These are phyloP conservation scores for Populus hybrid DNA, from an alignment of 441 rosid genomes.

Conservation along the genomic window DNA sequence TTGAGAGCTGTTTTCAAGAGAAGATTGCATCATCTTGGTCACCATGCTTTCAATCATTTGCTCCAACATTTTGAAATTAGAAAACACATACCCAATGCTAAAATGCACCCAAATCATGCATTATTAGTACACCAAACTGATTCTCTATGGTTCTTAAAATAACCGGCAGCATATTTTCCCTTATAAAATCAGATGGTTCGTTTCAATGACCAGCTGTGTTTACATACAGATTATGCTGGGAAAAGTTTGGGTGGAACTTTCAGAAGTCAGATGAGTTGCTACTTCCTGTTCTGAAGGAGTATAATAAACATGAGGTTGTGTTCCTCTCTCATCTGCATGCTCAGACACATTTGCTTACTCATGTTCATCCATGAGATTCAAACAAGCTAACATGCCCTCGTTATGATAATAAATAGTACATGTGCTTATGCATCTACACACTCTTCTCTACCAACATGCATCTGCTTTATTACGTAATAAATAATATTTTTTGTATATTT, in stretches of 20 bases:
- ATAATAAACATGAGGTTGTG: constrained; percentile 82
- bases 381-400: neutral
- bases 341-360: neutral
- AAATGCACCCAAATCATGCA: too few relatives aligned
- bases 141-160: too few relatives aligned
- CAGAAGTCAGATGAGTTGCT: constrained; percentile 84
- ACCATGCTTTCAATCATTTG: too few relatives aligned
- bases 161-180: constrained; percentile 4
- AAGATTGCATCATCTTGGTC: neutral
- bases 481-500: neutral
- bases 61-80: too few relatives aligned
- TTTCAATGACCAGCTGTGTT: constrained; percentile 9
- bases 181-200: neutral
- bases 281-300: constrained; percentile 86
- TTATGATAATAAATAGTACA: neutral
- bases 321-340: neutral
- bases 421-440: neutral
- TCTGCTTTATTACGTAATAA: neutral
- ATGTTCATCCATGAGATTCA: neutral
- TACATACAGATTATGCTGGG: constrained; percentile 86
- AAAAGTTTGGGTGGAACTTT: constrained; percentile 83
- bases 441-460: neutral
- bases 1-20: neutral
- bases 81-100: too few relatives aligned
- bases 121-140: too few relatives aligned